Base-by-base conservation (phyloP, 495 filamentous ascomycete species). In the Entonaema liquescens region DNA sequence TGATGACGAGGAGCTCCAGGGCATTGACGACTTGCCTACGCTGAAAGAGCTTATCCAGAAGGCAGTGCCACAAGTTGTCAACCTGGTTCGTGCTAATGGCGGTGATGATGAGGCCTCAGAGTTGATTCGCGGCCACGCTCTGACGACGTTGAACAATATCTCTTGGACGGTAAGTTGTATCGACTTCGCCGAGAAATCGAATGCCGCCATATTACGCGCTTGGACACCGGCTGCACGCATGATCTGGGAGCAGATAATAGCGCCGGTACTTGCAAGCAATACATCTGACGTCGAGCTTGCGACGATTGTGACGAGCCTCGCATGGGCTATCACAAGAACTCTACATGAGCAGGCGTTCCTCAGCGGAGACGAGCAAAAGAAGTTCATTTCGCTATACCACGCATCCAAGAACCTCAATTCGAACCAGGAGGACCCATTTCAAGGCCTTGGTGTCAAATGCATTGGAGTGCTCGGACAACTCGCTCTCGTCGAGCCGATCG, bases 371-470 rank as follows among this genome's bases (percentile, higher is more conserved):
- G 83, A 88, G 69, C 86, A 86, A 36, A 79, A 82, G 60, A 86
- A 84, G 55, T 90, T 90, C 71, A 88, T 90, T 60, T 79, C 86
- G 31, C 80, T 90, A 38, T 89, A 89, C 68, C 83, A 86, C 44
- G 86, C 85, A 15, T 82, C 87, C 56, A 82, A 79, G 62, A 74
- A 50, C 38, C 64, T 81, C 7, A 56, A 62, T 11, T 50, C 59
- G 33, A 70, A 74, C 15, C 59, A 74, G 13, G 68, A 73, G 12
- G 86, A 88, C 64, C 80, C 84, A 26, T 83, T 87, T 60, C 81
- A 85, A 69, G 72, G 77, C 25, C 80, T 90, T 8, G 81, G 84
- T 12, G 84, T 87, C 36, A 90, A 89, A 76, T 88, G 86, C 65
- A 82, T 90, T 68, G 88, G 88, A 33, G 85, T 89, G 4, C 80